Base-by-base conservation (phyloP, 2,329 filamentous ascomycete species). In the Fusarium drepaniforme region DNA sequence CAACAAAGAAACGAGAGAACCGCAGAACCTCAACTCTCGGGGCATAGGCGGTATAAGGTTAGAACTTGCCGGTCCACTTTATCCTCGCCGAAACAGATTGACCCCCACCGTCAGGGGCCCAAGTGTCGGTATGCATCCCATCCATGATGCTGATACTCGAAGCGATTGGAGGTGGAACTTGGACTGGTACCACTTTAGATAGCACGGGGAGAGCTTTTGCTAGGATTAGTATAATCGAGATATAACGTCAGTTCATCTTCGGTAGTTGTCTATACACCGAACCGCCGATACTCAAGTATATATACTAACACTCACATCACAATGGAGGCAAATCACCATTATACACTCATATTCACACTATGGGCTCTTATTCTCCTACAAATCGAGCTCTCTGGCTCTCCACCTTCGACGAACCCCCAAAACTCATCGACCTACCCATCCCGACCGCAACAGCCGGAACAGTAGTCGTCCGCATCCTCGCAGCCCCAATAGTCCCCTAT, bases 321-420 rank as follows among this genome's bases (percentile, higher is more conserved):
- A 28, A 42, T 42, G 3, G 16, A 59, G 18, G 4, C 28, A 33
- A 33, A 21, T 33, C 37, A 42, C 23, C 6, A 12, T 59, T 12
- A 28, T 8, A 15, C 4, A 33, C 25, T 13, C 18, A 25, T 30
- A 59, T 15, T 40, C 7, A 30, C 37, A 30, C 2, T 2, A 59
- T 59, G 56, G 56, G 37, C 35, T 59, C 56, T 28, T 28, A 40
- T 16, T 38, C 56, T n/a, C 56, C 16, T 28, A 33, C 21, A 2
- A 59, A 59, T 46, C 13, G 46, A 28, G 57, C 21, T 4, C 38
- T 61, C 8, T 61, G 58, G 68, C 62, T 66, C 68, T 62, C 56
- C 64, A 63, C 44, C 16, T 62, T 68, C 37, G 23, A 46, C 15
- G 23, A 64, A 2, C 59, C 56, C 2, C 23, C 57, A 30, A 49